Evolutionary conservation across 768 basidiomycete genomes (phyloP), one percentile per base, ranked within the genome.

Genomic region (Amanita rubescens): DNA sequence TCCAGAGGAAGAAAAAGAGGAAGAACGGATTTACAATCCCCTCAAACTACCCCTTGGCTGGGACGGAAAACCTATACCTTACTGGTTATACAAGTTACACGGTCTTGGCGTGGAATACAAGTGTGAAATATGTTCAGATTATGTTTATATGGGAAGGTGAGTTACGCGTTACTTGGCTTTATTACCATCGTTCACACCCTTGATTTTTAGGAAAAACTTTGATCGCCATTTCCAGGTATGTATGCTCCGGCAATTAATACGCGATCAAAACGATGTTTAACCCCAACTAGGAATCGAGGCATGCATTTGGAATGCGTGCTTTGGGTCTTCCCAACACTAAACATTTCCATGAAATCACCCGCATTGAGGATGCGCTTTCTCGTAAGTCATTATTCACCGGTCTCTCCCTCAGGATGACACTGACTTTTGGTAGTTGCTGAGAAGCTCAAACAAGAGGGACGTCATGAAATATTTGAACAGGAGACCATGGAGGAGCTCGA

Each of bases 51-150:
- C 96, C 12, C 76, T 97, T 19, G 93, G 93, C 4, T 97, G 94
- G 94, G 96, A 99, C 63, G 94, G 95, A 30, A 98, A 98, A 65
- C 96, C 96, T 17, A 99, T 99, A 62, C 96, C 96, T 32, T 97
- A 95, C 65, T 97, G 94, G 94, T 61, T 99, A 51, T 99, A 94
- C 74, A 98, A 98, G 70, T 72, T 99, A 34, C 96, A 99, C 64
- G 96, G 96, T 8, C 76, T 98, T 34, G 96, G 96, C n/a, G 94
- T 96, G 25, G 92, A 95, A 68, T 99, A 97, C 67, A 81, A 85
- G 53, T 99, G 96, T 61, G 95, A 98, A 72, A 95, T 99, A 61
- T 98, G 95, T 65, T 94, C 91, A 12, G 94, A 94, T 65, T 88
- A 88, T 65, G 88, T 94, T 9, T 97, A 97, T 67, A 94, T 95